Base-by-base conservation (phyloP, 1,139 yeast species). In the Hyphopichia buzzinii region DNA sequence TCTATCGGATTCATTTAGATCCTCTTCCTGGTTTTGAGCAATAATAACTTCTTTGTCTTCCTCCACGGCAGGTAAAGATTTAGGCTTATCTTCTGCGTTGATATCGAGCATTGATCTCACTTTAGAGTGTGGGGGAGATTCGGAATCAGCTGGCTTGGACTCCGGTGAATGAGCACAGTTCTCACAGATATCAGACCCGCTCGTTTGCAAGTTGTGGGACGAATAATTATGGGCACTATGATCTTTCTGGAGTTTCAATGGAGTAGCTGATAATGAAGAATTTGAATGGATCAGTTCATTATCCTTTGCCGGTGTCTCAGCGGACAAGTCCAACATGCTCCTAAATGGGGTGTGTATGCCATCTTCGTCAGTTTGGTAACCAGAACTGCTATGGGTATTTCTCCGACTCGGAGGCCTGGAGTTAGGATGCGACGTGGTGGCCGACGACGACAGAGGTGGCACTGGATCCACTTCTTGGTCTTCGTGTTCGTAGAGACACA, bases 401-500 rank as follows among this genome's bases (percentile, higher is more conserved):
- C 57, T 62, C 40, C 74, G 54, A 2, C 70, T 58, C 1, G 72
- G 64, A 8, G 58, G 59, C 35, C 62, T 55, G 1, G 73, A 65
- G 29, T 51, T 57, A 2, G 50, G 39, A 10, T 60, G 55, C 1
- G 73, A 65, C 28, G 50, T 55, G 2, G 50, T 39, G 7, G 47
- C 49, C 1, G 66, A 54, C 4, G 58, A 46, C 1, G 53, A 47
- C 6, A 35, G 28, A 13, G 19, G 8, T 34, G 33, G 12, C 33
- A 68, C 60, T 4, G 74, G 72, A 39, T 62, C 55, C 4, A 68
- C 72, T 24, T 55, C 55, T 51, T 74, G 79, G 40, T 74, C 78
- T 1, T 66, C 67, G 39, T 64, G 64, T 50, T 80, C 86, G 46
- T 72, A 72, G 15, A 76, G 46, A 54, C 92, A 84, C 68, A 79